phyloP scores from a whole-genome alignment of 208 protist species.

The Kentomonas sorsogonicus region DNA sequence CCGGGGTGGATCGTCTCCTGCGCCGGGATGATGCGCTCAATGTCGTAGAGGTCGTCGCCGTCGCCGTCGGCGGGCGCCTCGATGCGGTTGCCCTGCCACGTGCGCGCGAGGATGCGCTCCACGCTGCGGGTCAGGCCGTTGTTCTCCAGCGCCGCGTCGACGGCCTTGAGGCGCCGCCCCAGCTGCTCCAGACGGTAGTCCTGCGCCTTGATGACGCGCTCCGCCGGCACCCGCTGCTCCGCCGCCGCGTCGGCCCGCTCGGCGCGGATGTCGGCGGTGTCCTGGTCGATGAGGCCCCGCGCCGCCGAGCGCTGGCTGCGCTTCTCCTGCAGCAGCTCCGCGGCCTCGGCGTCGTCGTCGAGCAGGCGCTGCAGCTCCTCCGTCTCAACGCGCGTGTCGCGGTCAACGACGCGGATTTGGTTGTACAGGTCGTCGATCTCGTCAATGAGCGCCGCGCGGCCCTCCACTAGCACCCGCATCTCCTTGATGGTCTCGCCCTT shows the following conservation, averaged over 20 bases:
- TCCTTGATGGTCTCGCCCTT: conserved; percentile 57
- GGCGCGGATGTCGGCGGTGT: conserved; percentile 40
- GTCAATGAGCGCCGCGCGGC: conserved; percentile 47
- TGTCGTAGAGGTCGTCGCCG: conserved; percentile 59
- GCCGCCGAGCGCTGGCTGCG: conserved; percentile 27
- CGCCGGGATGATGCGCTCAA: conserved; percentile 75
- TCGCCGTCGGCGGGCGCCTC: conserved; percentile 23
- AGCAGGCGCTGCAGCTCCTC: conserved; percentile 43
- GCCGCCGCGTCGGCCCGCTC: conserved; percentile 49
- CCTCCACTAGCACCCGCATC: conserved; percentile 32
- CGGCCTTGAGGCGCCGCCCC: conserved; percentile 53
- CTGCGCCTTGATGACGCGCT: conserved; percentile 84
- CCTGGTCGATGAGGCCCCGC: conserved; percentile 50
- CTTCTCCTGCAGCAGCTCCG: conserved; percentile 40
- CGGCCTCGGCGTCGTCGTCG: conserved; percentile 43
- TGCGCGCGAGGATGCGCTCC: conserved; percentile 42
- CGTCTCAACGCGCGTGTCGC: conserved; percentile 45
- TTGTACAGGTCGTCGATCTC: conserved; percentile 75
- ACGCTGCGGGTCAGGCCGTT: conserved; percentile 58
- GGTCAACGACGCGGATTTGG: conserved; percentile 67
- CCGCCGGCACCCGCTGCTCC: conserved; percentile 57
- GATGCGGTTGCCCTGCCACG: conserved; percentile 41
- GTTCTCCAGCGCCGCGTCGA: conserved; percentile 52
- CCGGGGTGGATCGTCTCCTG: conserved; percentile 82
- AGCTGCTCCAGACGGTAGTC: conserved; percentile 79